Evolutionary conservation across 2,329 filamentous ascomycete genomes (phyloP).

Genomic region (Penicillium sp.): DNA sequence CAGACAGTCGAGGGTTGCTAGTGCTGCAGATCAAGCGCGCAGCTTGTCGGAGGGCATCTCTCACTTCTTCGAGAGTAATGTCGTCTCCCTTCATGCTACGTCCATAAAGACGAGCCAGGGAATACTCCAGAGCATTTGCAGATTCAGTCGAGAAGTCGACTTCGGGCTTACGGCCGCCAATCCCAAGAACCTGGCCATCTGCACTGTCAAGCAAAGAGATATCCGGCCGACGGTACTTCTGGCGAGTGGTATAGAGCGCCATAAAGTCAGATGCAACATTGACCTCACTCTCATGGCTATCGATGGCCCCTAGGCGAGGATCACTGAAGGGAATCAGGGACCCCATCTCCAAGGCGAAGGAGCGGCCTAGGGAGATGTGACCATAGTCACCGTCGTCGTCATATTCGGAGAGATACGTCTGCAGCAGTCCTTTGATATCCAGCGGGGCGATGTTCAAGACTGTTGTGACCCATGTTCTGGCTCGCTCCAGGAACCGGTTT

Average conservation of each 20-base stretch:
- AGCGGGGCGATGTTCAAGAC: constrained; percentile 84
- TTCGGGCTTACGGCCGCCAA: constrained; percentile 11
- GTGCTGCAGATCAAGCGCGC: constrained; percentile 83
- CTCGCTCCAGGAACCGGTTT: constrained; percentile 73
- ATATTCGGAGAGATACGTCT: constrained; percentile 92
- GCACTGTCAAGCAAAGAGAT: constrained; percentile 47
- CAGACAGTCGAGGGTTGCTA: constrained; percentile 71
- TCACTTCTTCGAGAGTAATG: constrained; percentile 72
- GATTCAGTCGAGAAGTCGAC: constrained; percentile 20
- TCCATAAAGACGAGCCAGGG: constrained; percentile 72
- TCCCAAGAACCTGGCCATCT: constrained; percentile 9
- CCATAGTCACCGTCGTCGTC: constrained; percentile 89
- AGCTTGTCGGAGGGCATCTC: constrained; percentile 79
- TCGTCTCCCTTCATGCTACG: constrained; percentile 69
- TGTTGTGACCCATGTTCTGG: constrained; percentile 76
- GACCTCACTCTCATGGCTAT: constrained; percentile 71
- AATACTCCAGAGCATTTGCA: constrained; percentile 52
- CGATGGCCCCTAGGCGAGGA: constrained; percentile 77
- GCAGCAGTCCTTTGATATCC: constrained; percentile 91
- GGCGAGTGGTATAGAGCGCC: constrained; percentile 93
- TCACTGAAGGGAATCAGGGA: constrained; percentile 83
- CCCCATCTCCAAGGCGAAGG: constrained; percentile 92
- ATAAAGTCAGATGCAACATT: constrained; percentile 96
- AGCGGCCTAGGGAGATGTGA: constrained; percentile 87
- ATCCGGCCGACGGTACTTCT: constrained; percentile 91